Conservation (phyloP, 75 land plant genomes). For the Sequoiadendron giganteum region DNA sequence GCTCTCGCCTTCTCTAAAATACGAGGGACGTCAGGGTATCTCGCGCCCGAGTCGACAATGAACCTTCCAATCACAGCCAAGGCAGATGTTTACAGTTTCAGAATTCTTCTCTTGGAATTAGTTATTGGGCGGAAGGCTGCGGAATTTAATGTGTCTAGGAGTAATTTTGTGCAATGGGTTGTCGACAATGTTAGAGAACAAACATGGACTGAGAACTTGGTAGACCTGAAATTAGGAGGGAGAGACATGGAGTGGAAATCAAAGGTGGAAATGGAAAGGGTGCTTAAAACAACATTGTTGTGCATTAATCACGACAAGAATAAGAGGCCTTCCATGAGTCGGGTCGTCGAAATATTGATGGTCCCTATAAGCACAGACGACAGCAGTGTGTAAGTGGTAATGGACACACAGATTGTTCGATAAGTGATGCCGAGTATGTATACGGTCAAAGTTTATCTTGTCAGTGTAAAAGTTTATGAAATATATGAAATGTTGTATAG, state of each 20-base stretch:
- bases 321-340: constrained; percentile 65
- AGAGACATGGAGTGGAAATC: constrained; percentile 24
- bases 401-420: no score
- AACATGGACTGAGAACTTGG: constrained; percentile 40
- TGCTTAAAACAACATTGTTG: constrained; percentile 69
- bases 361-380: no score
- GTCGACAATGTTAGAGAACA: constrained; percentile 7
- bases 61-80: background rate
- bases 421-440: no score
- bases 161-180: no score
- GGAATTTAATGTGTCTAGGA: no score
- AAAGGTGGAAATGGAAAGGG: constrained; percentile 27
- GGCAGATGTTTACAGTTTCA: no score
- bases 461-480: no score
- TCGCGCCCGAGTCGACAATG: constrained; percentile 65
- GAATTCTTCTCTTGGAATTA: no score
- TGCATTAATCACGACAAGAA: constrained; percentile 63
- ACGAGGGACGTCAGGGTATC: constrained; percentile 66
- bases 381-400: no score
- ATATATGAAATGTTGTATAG: no score
- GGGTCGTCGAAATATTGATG: constrained; percentile 69
- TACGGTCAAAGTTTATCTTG: no score
- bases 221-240: constrained; percentile 23
- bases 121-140: no score
- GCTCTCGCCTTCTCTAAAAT: constrained; percentile 38